Conservation (phyloP, 2,329 filamentous ascomycete species). For the Penicillium expansum region DNA sequence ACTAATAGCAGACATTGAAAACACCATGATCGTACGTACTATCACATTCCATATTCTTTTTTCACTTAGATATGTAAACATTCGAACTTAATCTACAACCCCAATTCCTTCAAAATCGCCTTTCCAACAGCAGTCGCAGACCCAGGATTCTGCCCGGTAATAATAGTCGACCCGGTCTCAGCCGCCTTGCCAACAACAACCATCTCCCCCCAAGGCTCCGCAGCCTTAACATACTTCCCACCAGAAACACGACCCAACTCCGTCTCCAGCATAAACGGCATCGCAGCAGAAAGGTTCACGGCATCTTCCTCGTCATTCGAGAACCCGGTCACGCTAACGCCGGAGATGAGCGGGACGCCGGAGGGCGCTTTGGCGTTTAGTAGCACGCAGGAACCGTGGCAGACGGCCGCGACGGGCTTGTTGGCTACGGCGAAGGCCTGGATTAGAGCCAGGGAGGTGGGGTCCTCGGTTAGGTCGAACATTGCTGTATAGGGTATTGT, state of each 20-base stretch:
- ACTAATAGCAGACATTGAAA: neutral
- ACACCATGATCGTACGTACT: too few species aligned
- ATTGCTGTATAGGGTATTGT: constrained; percentile 35
- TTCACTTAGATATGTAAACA: too few species aligned
- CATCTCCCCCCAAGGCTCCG: constrained; percentile 46
- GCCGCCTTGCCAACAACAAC: constrained; percentile 38
- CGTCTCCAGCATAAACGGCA: constrained; percentile 51
- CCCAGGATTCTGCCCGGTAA: constrained; percentile 51
- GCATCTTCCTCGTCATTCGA: constrained; percentile 50
- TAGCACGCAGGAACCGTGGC: constrained; percentile 49
- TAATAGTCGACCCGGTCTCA: constrained; percentile 35
- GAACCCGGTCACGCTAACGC: constrained; percentile 47
- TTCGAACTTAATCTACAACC: constrained; percentile 19
- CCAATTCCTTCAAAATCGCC: constrained; percentile 41
- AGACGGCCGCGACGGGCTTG: constrained; percentile 52
- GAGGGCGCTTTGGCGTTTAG: constrained; percentile 45
- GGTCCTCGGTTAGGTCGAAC: constrained; percentile 49
- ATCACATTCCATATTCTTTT: too few species aligned
- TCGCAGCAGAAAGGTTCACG: constrained; percentile 36
- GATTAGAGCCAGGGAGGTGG: constrained; percentile 46
- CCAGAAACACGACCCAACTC: constrained; percentile 41
- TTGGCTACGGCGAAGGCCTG: constrained; percentile 47
- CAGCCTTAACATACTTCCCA: constrained; percentile 48
- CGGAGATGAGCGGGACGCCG: constrained; percentile 43
- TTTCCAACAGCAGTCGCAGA: constrained; percentile 45